These are phyloP conservation scores for Oryza rufipogon DNA, from an alignment of 176 grass and related monocot genomes.

Conservation along the genomic window DNA sequence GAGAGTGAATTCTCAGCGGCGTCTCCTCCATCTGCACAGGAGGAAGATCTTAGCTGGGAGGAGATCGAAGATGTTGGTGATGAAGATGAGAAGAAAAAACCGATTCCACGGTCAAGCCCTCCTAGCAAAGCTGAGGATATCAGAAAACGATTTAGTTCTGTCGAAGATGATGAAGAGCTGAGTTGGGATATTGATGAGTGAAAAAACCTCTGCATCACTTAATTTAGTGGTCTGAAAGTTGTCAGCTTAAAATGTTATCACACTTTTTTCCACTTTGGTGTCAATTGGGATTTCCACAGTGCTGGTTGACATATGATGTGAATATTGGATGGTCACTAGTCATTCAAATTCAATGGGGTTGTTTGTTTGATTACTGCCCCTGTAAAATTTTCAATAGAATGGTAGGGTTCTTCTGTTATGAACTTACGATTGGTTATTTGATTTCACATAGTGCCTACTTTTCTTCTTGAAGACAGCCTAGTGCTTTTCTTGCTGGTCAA, in stretches of 20 bases:
- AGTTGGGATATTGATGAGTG: conserved; percentile 84
- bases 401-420: conserved; percentile 34
- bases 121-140: conserved; percentile 60
- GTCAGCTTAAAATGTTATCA: conserved; percentile 21
- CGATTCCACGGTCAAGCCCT: conserved; percentile 45
- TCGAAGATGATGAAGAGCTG: conserved; percentile 71
- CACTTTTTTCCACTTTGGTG: conserved; percentile 7
- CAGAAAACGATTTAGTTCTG: conserved; percentile 58
- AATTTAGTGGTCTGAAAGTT: conserved; percentile 1
- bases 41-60: conserved; percentile 90
- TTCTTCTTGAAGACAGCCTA: neutral
- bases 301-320: conserved; percentile 30
- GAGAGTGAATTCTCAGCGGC: conserved; percentile 61
- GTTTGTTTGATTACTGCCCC: conserved; percentile 31
- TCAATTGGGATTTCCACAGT: conserved; percentile 23
- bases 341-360: conserved; percentile 33
- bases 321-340: conserved; percentile 40
- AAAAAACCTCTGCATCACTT: conserved; percentile 17
- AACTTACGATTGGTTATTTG: conserved; percentile 2
- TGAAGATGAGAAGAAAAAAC: conserved; percentile 65
- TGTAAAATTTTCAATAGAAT: conserved; percentile 17
- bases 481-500: neutral
- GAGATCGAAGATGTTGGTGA: conserved; percentile 73
- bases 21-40: conserved; percentile 51
- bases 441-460: neutral